phyloP scores from a whole-genome alignment of 306 rosid species.

The Luffa aegyptiaca region DNA sequence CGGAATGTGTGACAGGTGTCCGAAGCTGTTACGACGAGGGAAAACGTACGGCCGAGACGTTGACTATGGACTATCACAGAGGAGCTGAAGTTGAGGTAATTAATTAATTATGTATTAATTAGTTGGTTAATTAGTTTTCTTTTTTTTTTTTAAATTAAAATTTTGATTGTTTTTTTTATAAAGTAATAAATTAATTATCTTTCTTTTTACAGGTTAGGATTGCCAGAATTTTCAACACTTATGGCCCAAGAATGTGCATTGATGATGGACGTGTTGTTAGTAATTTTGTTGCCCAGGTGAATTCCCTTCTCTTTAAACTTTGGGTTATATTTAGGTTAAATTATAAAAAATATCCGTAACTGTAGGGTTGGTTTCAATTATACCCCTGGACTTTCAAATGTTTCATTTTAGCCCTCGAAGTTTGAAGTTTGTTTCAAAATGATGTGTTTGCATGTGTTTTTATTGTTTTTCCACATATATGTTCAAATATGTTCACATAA shows the following conservation, averaged over 20 bases:
- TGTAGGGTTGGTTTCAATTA: no score
- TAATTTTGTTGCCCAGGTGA: constrained; percentile 95
- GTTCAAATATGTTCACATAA: no score
- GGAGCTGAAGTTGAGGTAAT: constrained; percentile 83
- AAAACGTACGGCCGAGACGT: constrained; percentile 96
- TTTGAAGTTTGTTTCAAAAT: no score
- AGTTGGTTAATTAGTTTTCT: background rate
- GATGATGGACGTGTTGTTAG: constrained; percentile 99
- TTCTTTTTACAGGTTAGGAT: constrained; percentile 61
- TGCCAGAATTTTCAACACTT: constrained; percentile 97
- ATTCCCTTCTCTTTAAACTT: background rate
- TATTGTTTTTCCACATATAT: no score
- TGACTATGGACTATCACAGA: constrained; percentile 96
- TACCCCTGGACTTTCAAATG: no score
- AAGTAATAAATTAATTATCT: background rate
- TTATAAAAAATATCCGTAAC: no score
- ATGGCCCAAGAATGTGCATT: constrained; percentile 97
- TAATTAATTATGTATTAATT: background rate
- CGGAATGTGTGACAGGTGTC: constrained; percentile 64
- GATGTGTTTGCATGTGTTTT: no score
- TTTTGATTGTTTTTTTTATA: background rate
- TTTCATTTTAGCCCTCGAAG: no score
- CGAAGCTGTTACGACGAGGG: constrained; percentile 98
- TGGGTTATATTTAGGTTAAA: no score
- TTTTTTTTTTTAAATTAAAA: background rate